A percentile compares a stretch with the other conserved stretches of the same genome.
Evolutionary conservation across 306 rosid species (phyloP).

Genomic region (Medicago truncatula): DNA sequence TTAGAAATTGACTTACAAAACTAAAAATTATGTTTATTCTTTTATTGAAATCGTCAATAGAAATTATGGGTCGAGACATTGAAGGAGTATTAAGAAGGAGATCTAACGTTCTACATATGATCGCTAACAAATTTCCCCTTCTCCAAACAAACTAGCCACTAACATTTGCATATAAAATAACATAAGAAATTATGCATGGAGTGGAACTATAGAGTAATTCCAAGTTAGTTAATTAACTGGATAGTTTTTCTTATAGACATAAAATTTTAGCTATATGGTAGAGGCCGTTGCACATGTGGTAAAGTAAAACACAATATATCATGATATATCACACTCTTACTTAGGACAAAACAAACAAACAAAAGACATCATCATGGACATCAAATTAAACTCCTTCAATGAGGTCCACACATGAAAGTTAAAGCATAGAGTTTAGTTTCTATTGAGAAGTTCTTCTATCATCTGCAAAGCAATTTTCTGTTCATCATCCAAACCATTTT

Average conservation of each 20-base stretch:
- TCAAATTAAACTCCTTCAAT: conserved; percentile 4
- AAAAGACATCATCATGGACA: conserved; percentile 22
- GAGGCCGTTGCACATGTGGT: conserved; percentile 29
- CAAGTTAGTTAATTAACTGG: not conserved
- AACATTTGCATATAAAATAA: no score
- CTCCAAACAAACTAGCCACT: no score
- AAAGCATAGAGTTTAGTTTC: conserved; percentile 37
- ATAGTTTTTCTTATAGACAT: not conserved
- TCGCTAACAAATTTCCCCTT: no score
- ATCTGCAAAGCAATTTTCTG: conserved; percentile 73
- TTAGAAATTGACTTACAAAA: not conserved
- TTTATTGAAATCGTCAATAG: not conserved
- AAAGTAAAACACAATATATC: not conserved
- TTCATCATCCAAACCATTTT: conserved; percentile 57
- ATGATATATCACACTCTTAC: conserved; percentile 35
- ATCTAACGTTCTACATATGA: no score
- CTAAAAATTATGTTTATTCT: not conserved
- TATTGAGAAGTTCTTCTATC: conserved; percentile 86
- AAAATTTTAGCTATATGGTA: not conserved
- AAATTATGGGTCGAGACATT: not conserved
- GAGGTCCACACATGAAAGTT: conserved; percentile 42
- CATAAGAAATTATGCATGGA: not conserved
- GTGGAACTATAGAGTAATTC: conserved; percentile 7
- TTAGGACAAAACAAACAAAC: conserved; percentile 44
- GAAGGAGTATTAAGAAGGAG: no score